A percentile compares a stretch with the other conserved stretches of the same genome.
Conservation (phyloP, 2,329 filamentous ascomycete species). For the Nigrospora sphaerica region DNA sequence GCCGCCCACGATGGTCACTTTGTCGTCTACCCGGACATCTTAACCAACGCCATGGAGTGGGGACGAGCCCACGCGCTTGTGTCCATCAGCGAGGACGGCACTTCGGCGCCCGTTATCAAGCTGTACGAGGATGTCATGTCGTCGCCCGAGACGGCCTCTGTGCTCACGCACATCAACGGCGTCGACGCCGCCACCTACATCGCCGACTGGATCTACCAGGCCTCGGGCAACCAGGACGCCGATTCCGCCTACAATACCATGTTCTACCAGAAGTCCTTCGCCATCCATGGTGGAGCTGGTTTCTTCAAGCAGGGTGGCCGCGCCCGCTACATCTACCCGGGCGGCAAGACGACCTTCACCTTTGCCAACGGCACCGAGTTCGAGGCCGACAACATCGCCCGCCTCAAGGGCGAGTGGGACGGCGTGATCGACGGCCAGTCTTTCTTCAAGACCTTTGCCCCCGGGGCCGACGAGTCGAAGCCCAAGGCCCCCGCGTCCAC, state of each 20-base stretch:
- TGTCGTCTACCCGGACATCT: slow-evolving; percentile 30
- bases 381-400: slow-evolving; percentile 23
- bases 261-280: slow-evolving; percentile 27
- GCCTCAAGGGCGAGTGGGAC: slow-evolving; percentile 24
- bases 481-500: slow-evolving; percentile 5
- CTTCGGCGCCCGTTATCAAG: slow-evolving; percentile 20
- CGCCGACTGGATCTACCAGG: slow-evolving; percentile 21
- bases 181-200: slow-evolving; percentile 19
- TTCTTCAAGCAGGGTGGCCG: slow-evolving; percentile 29
- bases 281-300: slow-evolving; percentile 22
- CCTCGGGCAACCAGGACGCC: slow-evolving; percentile 26
- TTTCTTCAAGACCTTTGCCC: slow-evolving; percentile 19
- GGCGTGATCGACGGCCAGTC: slow-evolving; percentile 23
- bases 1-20: slow-evolving; percentile 34
- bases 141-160: slow-evolving; percentile 18
- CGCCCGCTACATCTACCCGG: slow-evolving; percentile 25
- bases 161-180: slow-evolving; percentile 21
- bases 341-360: slow-evolving; percentile 27
- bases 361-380: slow-evolving; percentile 30
- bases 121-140: slow-evolving; percentile 25
- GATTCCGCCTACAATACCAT: slow-evolving; percentile 34
- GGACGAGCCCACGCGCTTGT: slow-evolving; percentile 19
- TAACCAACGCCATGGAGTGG: slow-evolving; percentile 29
- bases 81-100: slow-evolving; percentile 20
- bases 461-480: slow-evolving; percentile 9